Conservation (phyloP, 2,329 filamentous ascomycete genomes). For the Colletotrichum euphorbiae region DNA sequence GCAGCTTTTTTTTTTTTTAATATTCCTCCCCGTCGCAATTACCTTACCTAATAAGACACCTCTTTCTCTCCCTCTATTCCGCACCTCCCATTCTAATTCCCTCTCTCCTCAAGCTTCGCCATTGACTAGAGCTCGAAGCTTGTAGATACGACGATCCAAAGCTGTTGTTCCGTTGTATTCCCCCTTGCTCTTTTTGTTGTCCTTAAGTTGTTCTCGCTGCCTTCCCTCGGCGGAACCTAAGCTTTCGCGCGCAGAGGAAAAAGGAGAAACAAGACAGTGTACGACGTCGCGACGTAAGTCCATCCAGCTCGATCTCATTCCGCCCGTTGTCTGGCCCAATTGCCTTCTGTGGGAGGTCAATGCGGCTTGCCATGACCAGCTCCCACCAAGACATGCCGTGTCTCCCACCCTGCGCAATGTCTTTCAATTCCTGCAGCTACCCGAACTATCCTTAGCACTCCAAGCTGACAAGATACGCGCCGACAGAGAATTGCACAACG, state of each 20-base stretch:
- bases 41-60: constrained; percentile 37
- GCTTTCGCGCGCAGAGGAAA: constrained; percentile 19
- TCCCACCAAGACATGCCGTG: constrained; percentile 18
- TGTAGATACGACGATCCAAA: constrained; percentile 26
- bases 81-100: constrained; percentile 9
- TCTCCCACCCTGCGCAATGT: constrained; percentile 7
- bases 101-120: constrained; percentile 27
- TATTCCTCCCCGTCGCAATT: constrained; percentile 2
- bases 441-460: constrained; percentile 13
- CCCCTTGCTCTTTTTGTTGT: constrained; percentile 5
- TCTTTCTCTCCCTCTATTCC: constrained; percentile 3
- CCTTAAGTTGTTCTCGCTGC: constrained; percentile 2
- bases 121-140: constrained; percentile 25
- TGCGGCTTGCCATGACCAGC: constrained; percentile 14
- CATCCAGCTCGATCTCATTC: neutral
- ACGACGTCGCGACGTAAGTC: constrained; percentile 35
- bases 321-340: constrained; percentile 18
- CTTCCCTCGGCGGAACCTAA: constrained; percentile 7
- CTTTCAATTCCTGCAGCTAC: constrained; percentile 29
- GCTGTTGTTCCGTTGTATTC: constrained; percentile 22
- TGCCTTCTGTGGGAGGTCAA: constrained; percentile 10
- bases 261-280: constrained; percentile 19
- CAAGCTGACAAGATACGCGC: constrained; percentile 22
- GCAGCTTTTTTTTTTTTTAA: constrained; percentile 22
- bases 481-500: constrained; percentile 27